phyloP scores from a whole-genome alignment of 371 early-diverging fungal genomes.

The Cokeromyces recurvatus region DNA sequence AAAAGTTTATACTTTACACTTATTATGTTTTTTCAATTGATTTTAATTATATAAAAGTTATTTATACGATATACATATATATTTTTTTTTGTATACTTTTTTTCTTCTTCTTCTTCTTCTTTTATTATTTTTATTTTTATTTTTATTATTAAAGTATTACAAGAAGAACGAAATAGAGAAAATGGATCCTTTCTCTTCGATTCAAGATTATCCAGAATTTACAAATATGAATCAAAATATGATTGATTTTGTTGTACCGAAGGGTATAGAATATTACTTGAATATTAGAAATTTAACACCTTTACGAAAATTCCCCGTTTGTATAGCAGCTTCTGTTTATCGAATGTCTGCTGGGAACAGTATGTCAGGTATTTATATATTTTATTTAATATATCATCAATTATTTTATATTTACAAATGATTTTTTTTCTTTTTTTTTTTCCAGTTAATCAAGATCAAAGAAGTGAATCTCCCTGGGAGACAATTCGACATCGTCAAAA shows the following conservation, averaged over 20 bases:
- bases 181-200: no score
- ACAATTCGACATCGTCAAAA: not conserved
- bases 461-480: slow-evolving; percentile 13
- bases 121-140: no score
- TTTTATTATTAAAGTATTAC: no score
- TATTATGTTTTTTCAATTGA: no score
- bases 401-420: not conserved
- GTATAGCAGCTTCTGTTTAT: slow-evolving; percentile 16
- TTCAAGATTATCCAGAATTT: not conserved
- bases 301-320: slow-evolving; percentile 9
- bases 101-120: no score
- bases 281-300: slow-evolving; percentile 1
- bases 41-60: no score
- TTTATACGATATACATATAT: no score
- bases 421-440: not conserved
- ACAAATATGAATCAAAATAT: not conserved
- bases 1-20: no score
- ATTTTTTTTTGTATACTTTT: no score
- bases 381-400: not conserved
- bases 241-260: slow-evolving; percentile 2
- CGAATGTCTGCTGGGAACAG: slow-evolving; percentile 18
- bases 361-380: slow-evolving; percentile 7
- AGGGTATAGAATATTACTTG: not conserved
- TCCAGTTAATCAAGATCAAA: not conserved
- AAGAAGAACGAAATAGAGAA: no score